phyloP scores from a whole-genome alignment of 805 yeast genomes.

The Myxozyma neotropica region DNA sequence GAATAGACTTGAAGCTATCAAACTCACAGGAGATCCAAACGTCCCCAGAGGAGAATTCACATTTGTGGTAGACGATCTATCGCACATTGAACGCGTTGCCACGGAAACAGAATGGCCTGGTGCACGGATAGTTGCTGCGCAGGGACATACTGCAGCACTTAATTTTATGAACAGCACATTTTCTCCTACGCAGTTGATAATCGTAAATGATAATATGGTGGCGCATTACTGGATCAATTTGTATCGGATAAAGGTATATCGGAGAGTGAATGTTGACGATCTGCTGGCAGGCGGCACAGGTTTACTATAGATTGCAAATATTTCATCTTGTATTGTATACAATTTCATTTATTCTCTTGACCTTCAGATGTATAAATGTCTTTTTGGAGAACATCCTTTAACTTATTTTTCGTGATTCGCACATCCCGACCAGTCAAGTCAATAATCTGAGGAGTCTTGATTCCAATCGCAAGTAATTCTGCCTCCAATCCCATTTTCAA shows the following conservation, averaged over 20 bases:
- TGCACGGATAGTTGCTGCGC: constrained; percentile 30
- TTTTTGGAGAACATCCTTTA: neutral
- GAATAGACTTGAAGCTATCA: constrained; percentile 38
- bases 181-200: constrained; percentile 26
- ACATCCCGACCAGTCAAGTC: neutral
- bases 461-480: constrained; percentile 2
- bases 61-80: constrained; percentile 37
- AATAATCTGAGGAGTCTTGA: neutral
- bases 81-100: constrained; percentile 27
- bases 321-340: neutral
- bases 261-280: constrained; percentile 23
- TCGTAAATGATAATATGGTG: constrained; percentile 22
- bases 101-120: constrained; percentile 32
- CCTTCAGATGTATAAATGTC: constrained; percentile 3
- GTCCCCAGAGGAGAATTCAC: constrained; percentile 39
- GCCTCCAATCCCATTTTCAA: constrained; percentile 11
- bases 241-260: constrained; percentile 12
- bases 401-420: neutral
- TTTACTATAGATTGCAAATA: neutral
- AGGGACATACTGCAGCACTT: constrained; percentile 28
- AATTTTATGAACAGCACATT: constrained; percentile 25
- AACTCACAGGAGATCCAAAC: constrained; percentile 36
- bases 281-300: constrained; percentile 23
- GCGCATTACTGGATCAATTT: constrained; percentile 28
- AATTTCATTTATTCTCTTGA: neutral